Base-by-base conservation (phyloP, 2,329 filamentous ascomycete species). In the Pseudogymnoascus pannorum region DNA sequence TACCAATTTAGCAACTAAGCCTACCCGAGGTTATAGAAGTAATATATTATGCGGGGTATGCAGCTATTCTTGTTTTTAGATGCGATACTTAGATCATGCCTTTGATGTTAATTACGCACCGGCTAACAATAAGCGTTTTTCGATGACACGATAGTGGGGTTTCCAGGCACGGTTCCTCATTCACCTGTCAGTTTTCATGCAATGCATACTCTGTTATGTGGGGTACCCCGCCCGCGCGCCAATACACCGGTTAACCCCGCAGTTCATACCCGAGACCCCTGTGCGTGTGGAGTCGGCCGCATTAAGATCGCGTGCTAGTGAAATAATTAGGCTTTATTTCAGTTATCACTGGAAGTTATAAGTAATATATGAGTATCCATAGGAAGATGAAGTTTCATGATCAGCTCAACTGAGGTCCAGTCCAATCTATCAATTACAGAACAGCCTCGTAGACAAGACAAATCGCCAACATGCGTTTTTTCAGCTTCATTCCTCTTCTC, bases 21-120 rank as follows among this genome's bases (percentile, higher is more conserved):
- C 44, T 54, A 54, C 44, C 44, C 44, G 44, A 54, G 44, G 44
- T 54, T 54, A 54, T 31, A 18, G n/a, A 31, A 31, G n/a, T 29
- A 54, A 31, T 9, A 29, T 24, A 54, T 54, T 14, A 54, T 18
- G 44, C 44, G 44, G 44, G 44, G 44, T 31, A 29, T 54, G 44
- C 44, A 54, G 9, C 2, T 12, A 20, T 29, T 29, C 24, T n/a
- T 54, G 44, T 54, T 31, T 18, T 54, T 54, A 54, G 44, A 29
- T 31, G 16, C 26, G 31, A 29, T 16, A 9, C 44, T 29, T 54
- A n/a, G 24, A 18, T 54, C 44, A 54, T 54, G 44, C 44, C 44
- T 18, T 54, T 54, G 44, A 31, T 31, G 26, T 29, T 18, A 54
- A 31, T 54, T 31, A 54, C 24, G 26, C 44, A 29, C n/a, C 44